Base-by-base conservation (phyloP, 1,284 basidiomycete species). In the Cutaneotrichosporon dermatis region DNA sequence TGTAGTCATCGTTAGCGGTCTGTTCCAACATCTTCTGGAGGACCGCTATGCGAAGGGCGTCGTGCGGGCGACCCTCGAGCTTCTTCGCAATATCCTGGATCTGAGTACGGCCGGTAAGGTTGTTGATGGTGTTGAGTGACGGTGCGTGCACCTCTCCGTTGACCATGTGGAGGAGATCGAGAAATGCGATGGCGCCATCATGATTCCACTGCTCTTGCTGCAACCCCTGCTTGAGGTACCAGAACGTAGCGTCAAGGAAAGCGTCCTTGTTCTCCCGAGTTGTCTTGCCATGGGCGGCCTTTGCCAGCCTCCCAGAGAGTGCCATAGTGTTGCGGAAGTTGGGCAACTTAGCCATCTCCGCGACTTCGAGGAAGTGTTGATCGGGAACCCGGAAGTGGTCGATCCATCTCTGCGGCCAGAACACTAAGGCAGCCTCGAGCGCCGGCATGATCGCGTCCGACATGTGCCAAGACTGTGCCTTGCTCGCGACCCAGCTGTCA, bases 201-300 rank as follows among this genome's bases (percentile, higher is more conserved):
- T 81, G 80, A 42, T 84, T 82, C 35, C 89, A 74, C 34, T 82
- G 76, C 3, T 80, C 76, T 1, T 79, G 59, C 3, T 87, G 87
- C 43, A 92, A 87, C 66, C 82, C 85, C 15, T 85, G 83, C 69
- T 90, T 90, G 67, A 94, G 78, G 42, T 84, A 82, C 91, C 91
- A 94, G 72, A 94, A 92, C 63, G 88, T 85, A 2, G 79, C 59
- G 6, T 60, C 45, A 6, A 62, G 55, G 57, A 76, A 72, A 2
- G 43, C 54, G 3, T 64, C 62, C 44, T 42, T 55, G 34, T 42
- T 50, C 2, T 37, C 16, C 2, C 5, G 10, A 4, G 25, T 13
- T 15, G 41, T 8, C n/a, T 51, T 36, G 2, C 41, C 25, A 25
- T 50, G 44, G 9, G 44, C 52, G 3, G 45, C 37, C 8, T 46